phyloP scores from a whole-genome alignment of 306 rosid species.

The Biancaea sappan region DNA sequence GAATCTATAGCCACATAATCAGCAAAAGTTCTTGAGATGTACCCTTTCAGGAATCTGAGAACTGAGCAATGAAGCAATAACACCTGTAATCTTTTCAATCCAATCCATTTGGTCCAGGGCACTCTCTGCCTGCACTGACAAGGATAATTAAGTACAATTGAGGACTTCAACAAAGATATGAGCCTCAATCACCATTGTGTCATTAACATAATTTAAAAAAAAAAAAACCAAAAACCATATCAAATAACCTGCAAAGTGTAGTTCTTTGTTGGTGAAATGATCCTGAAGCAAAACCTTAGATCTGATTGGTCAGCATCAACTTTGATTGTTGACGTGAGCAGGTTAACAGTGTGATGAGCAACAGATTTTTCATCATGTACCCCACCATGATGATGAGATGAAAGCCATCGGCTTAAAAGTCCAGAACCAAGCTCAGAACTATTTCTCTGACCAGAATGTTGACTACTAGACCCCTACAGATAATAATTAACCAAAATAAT shows the following conservation, averaged over 20 bases:
- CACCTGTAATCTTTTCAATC: constrained; percentile 99
- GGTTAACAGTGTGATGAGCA: constrained; percentile 98
- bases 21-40: constrained; percentile 36
- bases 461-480: constrained; percentile 76
- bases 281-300: constrained; percentile 96
- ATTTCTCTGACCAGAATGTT: constrained; percentile 92
- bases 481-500: constrained; percentile 34
- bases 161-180: constrained; percentile 43
- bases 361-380: constrained; percentile 99
- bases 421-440: constrained; percentile 99
- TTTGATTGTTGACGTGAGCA: constrained; percentile 97
- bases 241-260: constrained; percentile 91
- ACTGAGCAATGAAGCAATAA: constrained; percentile 95
- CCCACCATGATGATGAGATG: constrained; percentile 97
- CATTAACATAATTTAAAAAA: constrained; percentile 14
- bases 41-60: constrained; percentile 99
- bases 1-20: constrained; percentile 29
- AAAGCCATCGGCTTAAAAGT: constrained; percentile 95
- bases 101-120: constrained; percentile 99
- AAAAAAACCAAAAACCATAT: constrained; percentile 24
- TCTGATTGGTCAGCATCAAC: constrained; percentile 99
- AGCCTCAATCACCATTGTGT: constrained; percentile 29
- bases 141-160: constrained; percentile 55
- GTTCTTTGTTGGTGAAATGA: constrained; percentile 97
- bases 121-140: constrained; percentile 99